Base-by-base conservation (phyloP, 2,329 filamentous ascomycete species). In the Colletotrichum gigasporum region DNA sequence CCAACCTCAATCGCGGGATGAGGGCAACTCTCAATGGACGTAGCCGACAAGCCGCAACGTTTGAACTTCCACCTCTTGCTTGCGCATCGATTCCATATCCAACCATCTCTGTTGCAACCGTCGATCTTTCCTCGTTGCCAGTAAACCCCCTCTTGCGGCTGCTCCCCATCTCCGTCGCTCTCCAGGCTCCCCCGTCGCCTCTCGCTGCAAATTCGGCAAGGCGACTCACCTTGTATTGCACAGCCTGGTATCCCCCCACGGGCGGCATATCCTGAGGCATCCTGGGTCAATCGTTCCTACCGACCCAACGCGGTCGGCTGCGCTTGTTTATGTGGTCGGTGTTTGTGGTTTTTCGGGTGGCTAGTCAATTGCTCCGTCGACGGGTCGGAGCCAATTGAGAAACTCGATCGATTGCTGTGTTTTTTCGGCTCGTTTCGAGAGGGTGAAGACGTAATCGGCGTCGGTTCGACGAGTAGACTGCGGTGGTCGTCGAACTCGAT, bases 231-330 rank as follows among this genome's bases (percentile, higher is more conserved):
- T 97, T 97, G 86, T 97, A 99, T 83, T 99, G 96, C 70, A 99
- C 91, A 80, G 95, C 91, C 79, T 90, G 91, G 82, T 99, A 99
- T 86, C 96, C 96, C 84, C 95, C 96, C 76, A 82, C 79, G 73
- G 96, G 96, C 84, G 96, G 96, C 89, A 99, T 93, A 86, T 99
- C 96, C 87, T 98, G 94, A 84, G 92, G 90, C 95, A 98, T 97
- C 76, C 70, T 90, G 84, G 78, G 73, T 75, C 59, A 66, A 52
- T 68, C 59, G 68, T 66, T 69, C 56, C 42, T 55, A 62, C 62
- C 56, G 62, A 65, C 51, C 50, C 35, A 35, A 28, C 48, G 45
- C 59, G 56, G 59, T 63, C 62, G 68, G 58, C 59, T 63, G 50
- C 59, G 63, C 32, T 64, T 51, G 44, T 30, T 28, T 45, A 30